Conservation (phyloP, 1,284 basidiomycete genomes). For the Puccinia hordei region DNA sequence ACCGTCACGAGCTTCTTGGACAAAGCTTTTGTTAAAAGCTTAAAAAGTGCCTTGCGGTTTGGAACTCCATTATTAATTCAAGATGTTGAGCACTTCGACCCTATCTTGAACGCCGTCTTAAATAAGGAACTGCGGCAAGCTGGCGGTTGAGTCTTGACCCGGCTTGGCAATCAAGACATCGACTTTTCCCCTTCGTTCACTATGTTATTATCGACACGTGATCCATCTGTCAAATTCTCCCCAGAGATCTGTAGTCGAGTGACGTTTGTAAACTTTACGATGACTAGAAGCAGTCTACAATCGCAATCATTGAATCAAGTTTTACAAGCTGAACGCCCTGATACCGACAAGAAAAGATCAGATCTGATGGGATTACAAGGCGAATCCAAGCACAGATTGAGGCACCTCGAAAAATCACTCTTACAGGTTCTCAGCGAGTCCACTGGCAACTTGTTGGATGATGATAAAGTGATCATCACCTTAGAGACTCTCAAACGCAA, state of each 20-base stretch:
- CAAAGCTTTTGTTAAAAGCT: slow-evolving; percentile 95
- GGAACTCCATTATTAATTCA: slow-evolving; percentile 96
- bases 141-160: slow-evolving; percentile 94
- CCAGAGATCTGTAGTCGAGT: slow-evolving; percentile 98
- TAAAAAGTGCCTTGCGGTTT: slow-evolving; percentile 98
- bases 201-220: slow-evolving; percentile 96
- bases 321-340: slow-evolving; percentile 92
- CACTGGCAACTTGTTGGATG: slow-evolving; percentile 93
- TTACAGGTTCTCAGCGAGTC: slow-evolving; percentile 96
- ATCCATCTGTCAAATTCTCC: slow-evolving; percentile 95
- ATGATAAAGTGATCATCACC: slow-evolving; percentile 98
- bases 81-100: slow-evolving; percentile 96
- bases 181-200: slow-evolving; percentile 99
- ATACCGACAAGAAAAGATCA: slow-evolving; percentile 94
- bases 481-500: slow-evolving; percentile 95
- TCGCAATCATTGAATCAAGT: slow-evolving; percentile 97
- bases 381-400: slow-evolving; percentile 89
- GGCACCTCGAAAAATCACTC: slow-evolving; percentile 88
- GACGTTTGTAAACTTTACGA: slow-evolving; percentile 99
- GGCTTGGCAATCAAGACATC: slow-evolving; percentile 97
- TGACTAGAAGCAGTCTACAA: slow-evolving; percentile 96
- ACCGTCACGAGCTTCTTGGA: slow-evolving; percentile 98
- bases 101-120: slow-evolving; percentile 94
- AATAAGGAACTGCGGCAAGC: slow-evolving; percentile 87
- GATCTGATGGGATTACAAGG: slow-evolving; percentile 98